Percentiles rank a stretch among this genome's conserved stretches.
phyloP scores from a whole-genome alignment of 2,329 filamentous ascomycete species.

The Emydomyces testavorans region DNA sequence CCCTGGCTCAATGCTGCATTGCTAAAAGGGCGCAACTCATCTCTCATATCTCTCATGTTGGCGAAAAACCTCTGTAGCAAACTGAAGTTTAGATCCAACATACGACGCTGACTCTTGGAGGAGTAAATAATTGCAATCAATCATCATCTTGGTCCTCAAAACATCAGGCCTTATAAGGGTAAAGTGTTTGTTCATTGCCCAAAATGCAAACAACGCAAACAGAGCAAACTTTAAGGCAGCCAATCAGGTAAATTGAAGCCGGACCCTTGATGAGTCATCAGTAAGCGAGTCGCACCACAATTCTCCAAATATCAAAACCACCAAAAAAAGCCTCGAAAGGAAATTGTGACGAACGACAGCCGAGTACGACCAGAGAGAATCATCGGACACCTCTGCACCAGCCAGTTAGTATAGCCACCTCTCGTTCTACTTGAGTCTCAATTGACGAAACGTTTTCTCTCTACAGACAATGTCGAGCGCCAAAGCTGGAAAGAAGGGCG shows the following conservation, averaged over 20 bases:
- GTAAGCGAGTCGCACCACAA: constrained; percentile 16
- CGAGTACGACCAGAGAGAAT: constrained; percentile 11
- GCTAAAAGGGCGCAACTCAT: no score
- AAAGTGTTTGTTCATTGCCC: no score
- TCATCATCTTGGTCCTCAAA: no score
- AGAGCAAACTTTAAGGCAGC: neutral
- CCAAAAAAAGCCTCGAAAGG: neutral
- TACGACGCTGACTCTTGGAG: no score
- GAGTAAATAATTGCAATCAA: no score
- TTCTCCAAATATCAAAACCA: constrained; percentile 2
- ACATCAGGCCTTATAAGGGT: no score
- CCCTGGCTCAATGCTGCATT: no score
- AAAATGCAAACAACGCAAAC: no score
- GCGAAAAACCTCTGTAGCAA: no score
- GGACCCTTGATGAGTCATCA: constrained; percentile 1
- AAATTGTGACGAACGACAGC: constrained; percentile 11
- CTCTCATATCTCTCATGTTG: no score
- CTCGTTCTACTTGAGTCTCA: neutral
- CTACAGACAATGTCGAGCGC: constrained; percentile 48
- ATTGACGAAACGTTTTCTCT: neutral
- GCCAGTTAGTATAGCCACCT: constrained; percentile 5
- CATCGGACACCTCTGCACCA: constrained; percentile 11
- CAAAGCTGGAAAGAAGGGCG: constrained; percentile 57
- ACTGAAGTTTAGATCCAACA: no score
- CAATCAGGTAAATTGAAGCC: neutral